Conservation (phyloP, 805 yeast genomes). For the Metschnikowia rubicola region DNA sequence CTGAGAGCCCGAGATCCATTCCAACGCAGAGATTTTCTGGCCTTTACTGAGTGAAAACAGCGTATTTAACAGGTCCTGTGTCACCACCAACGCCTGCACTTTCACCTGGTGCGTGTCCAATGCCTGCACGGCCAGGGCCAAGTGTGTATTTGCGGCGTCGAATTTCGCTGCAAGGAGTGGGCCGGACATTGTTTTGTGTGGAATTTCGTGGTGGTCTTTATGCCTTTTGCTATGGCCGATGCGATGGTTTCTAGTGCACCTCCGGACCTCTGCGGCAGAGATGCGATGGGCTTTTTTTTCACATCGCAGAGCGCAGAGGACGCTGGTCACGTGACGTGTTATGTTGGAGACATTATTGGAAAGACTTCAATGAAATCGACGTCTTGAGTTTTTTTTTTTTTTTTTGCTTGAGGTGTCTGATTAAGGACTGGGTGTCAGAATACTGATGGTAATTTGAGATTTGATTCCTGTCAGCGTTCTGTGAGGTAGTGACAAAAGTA, state of each 20-base stretch:
- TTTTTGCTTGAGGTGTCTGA: not conserved
- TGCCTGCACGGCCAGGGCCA: constrained; percentile 64
- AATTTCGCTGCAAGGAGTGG: constrained; percentile 45
- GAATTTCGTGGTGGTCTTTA: not conserved
- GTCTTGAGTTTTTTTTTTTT: not conserved
- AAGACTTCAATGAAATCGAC: not conserved
- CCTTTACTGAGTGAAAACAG: constrained; percentile 54
- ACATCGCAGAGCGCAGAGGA: not conserved
- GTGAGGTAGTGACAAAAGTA: too few relatives aligned
- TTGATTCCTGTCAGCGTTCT: too few relatives aligned
- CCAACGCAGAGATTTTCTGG: constrained; percentile 44
- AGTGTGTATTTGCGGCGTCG: constrained; percentile 59
- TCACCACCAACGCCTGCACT: constrained; percentile 50
- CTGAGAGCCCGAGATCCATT: constrained; percentile 51
- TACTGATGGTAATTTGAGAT: too few relatives aligned
- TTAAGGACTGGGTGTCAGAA: too few relatives aligned
- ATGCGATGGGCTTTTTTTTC: constrained; percentile 9
- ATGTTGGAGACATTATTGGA: not conserved
- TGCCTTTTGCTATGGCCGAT: not conserved
- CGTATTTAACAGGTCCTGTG: constrained; percentile 41
- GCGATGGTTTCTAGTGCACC: not conserved
- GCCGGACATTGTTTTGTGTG: constrained; percentile 13
- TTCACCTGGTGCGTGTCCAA: constrained; percentile 68
- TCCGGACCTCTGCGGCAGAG: constrained; percentile 4
- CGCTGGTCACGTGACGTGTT: not conserved